Base-by-base conservation (phyloP, 2,329 filamentous ascomycete genomes). In the Calonectria pseudoreteaudii region DNA sequence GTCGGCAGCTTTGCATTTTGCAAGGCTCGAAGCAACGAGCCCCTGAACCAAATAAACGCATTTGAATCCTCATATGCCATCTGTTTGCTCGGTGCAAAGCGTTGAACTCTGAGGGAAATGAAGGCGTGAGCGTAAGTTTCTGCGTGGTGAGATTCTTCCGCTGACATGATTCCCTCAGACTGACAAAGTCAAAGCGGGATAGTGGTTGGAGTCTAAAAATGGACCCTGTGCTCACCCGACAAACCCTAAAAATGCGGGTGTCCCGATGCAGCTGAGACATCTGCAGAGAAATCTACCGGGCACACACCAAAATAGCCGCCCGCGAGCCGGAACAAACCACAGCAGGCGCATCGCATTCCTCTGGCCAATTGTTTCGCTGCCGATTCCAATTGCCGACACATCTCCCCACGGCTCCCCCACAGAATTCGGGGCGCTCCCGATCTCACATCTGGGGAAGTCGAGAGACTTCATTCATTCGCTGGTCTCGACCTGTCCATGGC, bases 381-480 rank as follows among this genome's bases (percentile, higher is more conserved):
- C 73, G 75, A 75, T 76, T 75, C 66, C 70, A 74, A 71, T 68
- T 76, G 65, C 75, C 73, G 73, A 76, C 23, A 2, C 49, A 28
- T 65, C 74, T 41, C 74, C 70, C 74, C 56, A 70, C 10, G 31
- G 10, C 8, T 34, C 31, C 50, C 66, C 73, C 64, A 38, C 64
- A 65, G 53, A 34, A 14, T 2, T 41, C 4, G 30, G 44, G 26
- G 4, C 53, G 53, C 49, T 44, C 6, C 58, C 47, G 68, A 72
- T 60, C 30, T 67, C 74, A 72, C 49, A 11, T 68, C 74, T 34
- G 70, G 71, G 66, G 69, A 65, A 70, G 8, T 6, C 13, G 44
- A 47, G n/a, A 18, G 47, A 2, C 11, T 2, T 20, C 3, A 23
- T 23, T 66, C 44, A 77, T 78, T 74, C 74, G 76, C 31, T 26